Evolutionary conservation across 371 early-diverging fungal species (phyloP).

Genomic region (Apophysomyces variabilis): DNA sequence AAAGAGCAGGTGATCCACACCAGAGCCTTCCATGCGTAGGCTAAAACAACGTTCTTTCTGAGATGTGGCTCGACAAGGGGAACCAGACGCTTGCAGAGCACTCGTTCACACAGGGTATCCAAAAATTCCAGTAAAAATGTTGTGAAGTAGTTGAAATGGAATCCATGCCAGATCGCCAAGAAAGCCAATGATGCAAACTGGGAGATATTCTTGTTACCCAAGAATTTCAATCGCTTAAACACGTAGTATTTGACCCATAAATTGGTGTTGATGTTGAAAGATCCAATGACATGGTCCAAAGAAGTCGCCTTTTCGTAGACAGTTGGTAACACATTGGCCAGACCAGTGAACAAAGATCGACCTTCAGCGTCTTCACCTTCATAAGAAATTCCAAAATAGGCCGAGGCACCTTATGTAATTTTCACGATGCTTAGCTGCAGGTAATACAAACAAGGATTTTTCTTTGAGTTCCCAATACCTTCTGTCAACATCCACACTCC

Average conservation of each 20-base stretch:
- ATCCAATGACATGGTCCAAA: slow-evolving; percentile 57
- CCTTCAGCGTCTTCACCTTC: slow-evolving; percentile 61
- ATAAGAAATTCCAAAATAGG: slow-evolving; percentile 67
- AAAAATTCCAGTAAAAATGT: slow-evolving; percentile 70
- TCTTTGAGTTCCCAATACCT: slow-evolving; percentile 35
- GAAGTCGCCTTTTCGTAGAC: slow-evolving; percentile 61
- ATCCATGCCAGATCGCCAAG: slow-evolving; percentile 80
- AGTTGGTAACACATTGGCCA: slow-evolving; percentile 61
- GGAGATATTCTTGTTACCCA: slow-evolving; percentile 70
- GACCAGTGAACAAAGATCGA: slow-evolving; percentile 54
- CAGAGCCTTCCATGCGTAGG: slow-evolving; percentile 31
- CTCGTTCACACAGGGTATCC: slow-evolving; percentile 56
- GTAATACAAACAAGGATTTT: not conserved
- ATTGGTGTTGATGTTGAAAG: slow-evolving; percentile 82
- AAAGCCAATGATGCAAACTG: slow-evolving; percentile 65
- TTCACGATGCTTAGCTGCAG: not conserved
- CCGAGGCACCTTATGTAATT: slow-evolving; percentile 50
- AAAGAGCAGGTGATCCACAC: slow-evolving; percentile 40
- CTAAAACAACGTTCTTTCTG: slow-evolving; percentile 24
- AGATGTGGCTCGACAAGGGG: slow-evolving; percentile 35
- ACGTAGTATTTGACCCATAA: slow-evolving; percentile 74
- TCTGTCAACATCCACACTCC: slow-evolving; percentile 75
- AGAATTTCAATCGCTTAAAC: slow-evolving; percentile 71
- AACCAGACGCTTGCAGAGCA: slow-evolving; percentile 31
- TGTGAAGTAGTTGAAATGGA: slow-evolving; percentile 66